Evolutionary conservation across 2,329 filamentous ascomycete genomes (phyloP).

Genomic region (Cladorrhinum sp.): DNA sequence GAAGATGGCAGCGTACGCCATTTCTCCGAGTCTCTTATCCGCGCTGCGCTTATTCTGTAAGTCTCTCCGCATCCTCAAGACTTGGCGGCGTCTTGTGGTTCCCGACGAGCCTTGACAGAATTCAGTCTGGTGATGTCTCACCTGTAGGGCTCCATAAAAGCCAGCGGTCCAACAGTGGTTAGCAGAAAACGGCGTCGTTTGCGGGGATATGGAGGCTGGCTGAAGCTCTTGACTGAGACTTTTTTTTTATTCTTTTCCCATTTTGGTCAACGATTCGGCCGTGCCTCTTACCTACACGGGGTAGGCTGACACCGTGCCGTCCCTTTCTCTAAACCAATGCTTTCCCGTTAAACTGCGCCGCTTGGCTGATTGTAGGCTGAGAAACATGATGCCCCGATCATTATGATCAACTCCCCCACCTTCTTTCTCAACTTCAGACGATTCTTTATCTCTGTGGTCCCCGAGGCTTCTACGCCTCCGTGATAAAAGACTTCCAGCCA

Average conservation of each 20-base stretch:
- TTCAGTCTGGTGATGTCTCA: conserved; percentile 4
- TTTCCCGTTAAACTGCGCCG: neutral
- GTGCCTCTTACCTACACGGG: neutral
- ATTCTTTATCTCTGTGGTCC: neutral
- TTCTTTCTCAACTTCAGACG: neutral
- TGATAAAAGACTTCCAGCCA: neutral
- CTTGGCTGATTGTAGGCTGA: neutral
- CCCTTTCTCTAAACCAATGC: neutral
- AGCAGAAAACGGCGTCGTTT: neutral
- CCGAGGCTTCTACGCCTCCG: neutral
- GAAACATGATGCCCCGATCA: neutral
- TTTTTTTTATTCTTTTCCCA: neutral
- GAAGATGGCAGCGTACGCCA: neutral
- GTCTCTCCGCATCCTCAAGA: neutral
- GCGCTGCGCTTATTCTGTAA: neutral
- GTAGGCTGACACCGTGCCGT: neutral
- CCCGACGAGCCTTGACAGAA: neutral
- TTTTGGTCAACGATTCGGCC: neutral
- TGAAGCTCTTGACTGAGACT: neutral
- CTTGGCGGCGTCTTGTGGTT: neutral
- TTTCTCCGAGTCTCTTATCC: neutral
- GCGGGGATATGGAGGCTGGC: conserved; percentile 4
- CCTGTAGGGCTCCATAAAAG: neutral
- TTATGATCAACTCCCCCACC: neutral
- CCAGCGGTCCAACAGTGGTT: neutral